Evolutionary conservation across 176 grass and related monocot species (phyloP).

Genomic region (Musa itinerans): DNA sequence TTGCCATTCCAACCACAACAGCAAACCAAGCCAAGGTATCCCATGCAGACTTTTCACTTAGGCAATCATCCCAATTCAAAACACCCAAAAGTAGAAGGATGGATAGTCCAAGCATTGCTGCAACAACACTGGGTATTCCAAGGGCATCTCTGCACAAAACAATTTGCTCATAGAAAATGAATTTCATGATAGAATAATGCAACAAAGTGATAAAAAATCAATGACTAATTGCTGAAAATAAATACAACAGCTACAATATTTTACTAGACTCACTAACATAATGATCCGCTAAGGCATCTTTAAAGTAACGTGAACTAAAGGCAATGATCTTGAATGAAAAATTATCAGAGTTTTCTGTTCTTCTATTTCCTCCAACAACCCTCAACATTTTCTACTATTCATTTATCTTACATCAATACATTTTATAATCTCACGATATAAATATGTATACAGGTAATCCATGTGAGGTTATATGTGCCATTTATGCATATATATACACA

Average conservation of each 20-base stretch:
- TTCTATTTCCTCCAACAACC: background rate
- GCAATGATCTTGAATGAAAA: background rate
- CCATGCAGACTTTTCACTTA: conserved; percentile 86
- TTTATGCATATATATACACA: too few species aligned
- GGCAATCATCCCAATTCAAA: conserved; percentile 77
- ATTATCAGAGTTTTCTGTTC: background rate
- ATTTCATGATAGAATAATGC: background rate
- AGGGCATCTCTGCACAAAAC: conserved; percentile 45
- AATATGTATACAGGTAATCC: too few species aligned
- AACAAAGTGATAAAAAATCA: background rate
- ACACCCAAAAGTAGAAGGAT: conserved; percentile 82
- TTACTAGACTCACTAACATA: too few species aligned
- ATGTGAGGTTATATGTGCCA: too few species aligned
- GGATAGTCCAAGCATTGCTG: conserved; percentile 83
- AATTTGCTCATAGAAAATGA: background rate
- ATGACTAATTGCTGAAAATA: background rate
- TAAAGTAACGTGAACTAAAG: too few species aligned
- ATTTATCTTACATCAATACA: background rate
- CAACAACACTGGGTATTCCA: conserved; percentile 65
- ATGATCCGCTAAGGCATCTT: too few species aligned
- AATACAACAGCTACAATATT: background rate
- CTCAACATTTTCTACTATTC: background rate
- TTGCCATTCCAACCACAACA: conserved; percentile 78
- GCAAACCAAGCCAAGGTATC: conserved; percentile 85
- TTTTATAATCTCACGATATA: background rate